Conservation (phyloP, 306 rosid species). For the Cicer pinnatifidum region DNA sequence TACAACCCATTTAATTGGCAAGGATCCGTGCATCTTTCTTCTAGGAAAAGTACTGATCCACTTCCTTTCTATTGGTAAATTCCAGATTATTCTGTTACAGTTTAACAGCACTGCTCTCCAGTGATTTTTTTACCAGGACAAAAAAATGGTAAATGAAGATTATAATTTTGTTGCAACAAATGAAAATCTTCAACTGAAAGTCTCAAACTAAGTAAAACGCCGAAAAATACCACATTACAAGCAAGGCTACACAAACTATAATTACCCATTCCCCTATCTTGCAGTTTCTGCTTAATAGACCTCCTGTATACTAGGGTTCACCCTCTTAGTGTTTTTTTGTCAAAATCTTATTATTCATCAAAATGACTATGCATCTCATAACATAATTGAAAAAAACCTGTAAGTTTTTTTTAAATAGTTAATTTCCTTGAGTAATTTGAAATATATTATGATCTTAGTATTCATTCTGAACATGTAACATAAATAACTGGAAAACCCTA, state of each 20-base stretch:
- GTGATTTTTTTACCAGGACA: constrained; percentile 14
- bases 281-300: background rate
- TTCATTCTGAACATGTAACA: constrained; percentile 20
- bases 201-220: background rate
- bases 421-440: constrained; percentile 10
- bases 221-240: background rate
- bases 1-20: constrained; percentile 28
- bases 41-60: background rate
- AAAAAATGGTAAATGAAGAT: background rate
- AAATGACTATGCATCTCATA: constrained; percentile 1
- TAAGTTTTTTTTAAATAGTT: constrained; percentile 2
- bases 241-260: background rate
- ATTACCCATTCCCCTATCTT: background rate
- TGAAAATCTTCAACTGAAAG: constrained; percentile 14
- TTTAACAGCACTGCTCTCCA: background rate
- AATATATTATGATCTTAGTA: background rate
- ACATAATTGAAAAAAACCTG: constrained; percentile 11
- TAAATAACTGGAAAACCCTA: constrained; percentile 10
- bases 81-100: background rate
- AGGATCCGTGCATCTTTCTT: constrained; percentile 20
- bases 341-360: constrained; percentile 10
- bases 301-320: constrained; percentile 9
- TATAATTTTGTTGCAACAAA: background rate
- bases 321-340: background rate
- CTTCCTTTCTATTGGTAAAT: constrained; percentile 22